Evolutionary conservation across 805 yeast genomes (phyloP).

Genomic region (Candida gorgasii): DNA sequence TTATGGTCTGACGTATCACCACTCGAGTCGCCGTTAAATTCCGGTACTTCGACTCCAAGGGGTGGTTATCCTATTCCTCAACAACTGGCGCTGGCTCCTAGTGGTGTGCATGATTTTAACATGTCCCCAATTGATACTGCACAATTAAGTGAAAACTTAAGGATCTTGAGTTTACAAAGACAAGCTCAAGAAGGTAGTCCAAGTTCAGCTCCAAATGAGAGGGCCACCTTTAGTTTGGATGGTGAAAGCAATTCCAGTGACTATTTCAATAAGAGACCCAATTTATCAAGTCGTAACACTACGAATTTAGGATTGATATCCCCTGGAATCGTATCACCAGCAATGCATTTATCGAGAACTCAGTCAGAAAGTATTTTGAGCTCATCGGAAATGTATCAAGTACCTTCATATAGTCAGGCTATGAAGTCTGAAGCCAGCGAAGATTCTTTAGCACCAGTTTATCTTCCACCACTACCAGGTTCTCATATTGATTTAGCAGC

Average conservation of each 20-base stretch:
- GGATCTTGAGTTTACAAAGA: conserved; percentile 51
- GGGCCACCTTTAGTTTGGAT: conserved; percentile 38
- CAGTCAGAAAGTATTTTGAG: conserved; percentile 42
- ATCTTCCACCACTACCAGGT: conserved; percentile 53
- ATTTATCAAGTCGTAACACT: conserved; percentile 6
- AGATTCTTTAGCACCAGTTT: conserved; percentile 69
- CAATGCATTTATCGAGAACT: conserved; percentile 57
- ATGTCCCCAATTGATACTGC: conserved; percentile 42
- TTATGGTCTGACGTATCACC: conserved; percentile 69
- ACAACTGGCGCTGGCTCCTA: conserved; percentile 1
- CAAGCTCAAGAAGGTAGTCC: conserved; percentile 33
- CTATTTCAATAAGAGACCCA: conserved; percentile 30
- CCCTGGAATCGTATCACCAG: conserved; percentile 55
- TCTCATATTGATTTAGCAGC: conserved; percentile 37
- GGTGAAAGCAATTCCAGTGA: conserved; percentile 29
- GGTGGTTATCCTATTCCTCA: conserved; percentile 1
- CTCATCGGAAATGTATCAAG: conserved; percentile 51
- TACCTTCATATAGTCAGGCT: conserved; percentile 86
- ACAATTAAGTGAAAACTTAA: conserved; percentile 52
- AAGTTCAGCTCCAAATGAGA: conserved; percentile 20
- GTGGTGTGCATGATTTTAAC: conserved; percentile 9
- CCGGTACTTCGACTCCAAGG: conserved; percentile 44
- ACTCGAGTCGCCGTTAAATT: conserved; percentile 43
- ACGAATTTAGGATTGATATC: conserved; percentile 16
- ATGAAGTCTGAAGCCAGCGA: conserved; percentile 48